Evolutionary conservation across 768 basidiomycete species (phyloP), one percentile per base, ranked within the genome.

Genomic region (Russula sp.): DNA sequence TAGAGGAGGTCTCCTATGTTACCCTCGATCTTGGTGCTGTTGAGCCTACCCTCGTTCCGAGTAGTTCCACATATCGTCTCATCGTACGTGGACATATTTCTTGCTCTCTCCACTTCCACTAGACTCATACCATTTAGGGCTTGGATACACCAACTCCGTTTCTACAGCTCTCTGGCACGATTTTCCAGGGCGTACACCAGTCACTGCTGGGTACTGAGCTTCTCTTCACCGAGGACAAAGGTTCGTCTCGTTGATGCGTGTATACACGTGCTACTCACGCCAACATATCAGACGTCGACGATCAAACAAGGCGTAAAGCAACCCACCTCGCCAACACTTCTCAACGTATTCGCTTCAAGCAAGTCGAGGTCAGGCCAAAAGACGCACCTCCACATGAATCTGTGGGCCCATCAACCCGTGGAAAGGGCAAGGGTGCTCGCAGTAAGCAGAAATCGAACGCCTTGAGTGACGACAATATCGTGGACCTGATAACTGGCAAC

Each of bases 131-230:
- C 8, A 2, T 10, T 28, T 61, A 75, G 91, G 90, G 90, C 1
- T 73, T 92, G 26, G 89, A 93, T 71, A 88, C 88, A 0, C 83
- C 88, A 0, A 87, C 84, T 0, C 90, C 91, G 0, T 90, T 84
- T 67, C 73, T 93, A 24, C 91, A 93, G 68, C 78, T 92, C 0
- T 85, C 87, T 5, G 89, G 90, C 2, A 87, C 88, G 1, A 79
- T 90, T 22, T 79, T 92, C 66, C 85, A 85, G 72, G 91, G 91
- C 0, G 76, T 79, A 42, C 85, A 91, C 64, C 83, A 88, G 61
- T 71, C 77, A 20, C 78, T 92, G 4, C 75, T 92, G 2, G 91
- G 91, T 2, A 88, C 88, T 0, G 90, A 93, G 70, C 74, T 93
- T 28, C 70, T 92, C 22, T 92, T 92, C 72, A 81, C 83, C 0